These are phyloP conservation scores for Dipodascopsis tothii DNA, from an alignment of 805 yeast genomes.

Conservation along the genomic window DNA sequence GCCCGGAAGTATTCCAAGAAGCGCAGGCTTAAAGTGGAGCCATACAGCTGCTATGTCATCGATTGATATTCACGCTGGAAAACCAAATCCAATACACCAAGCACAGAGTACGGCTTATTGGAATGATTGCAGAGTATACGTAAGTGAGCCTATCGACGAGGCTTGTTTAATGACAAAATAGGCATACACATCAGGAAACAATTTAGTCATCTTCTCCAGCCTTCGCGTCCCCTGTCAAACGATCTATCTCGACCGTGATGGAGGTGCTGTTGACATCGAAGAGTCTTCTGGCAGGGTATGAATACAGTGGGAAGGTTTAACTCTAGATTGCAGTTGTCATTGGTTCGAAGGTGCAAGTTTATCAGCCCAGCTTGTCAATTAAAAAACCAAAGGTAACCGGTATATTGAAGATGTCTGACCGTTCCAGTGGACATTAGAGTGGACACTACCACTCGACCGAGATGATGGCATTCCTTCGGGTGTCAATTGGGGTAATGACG, in stretches of 20 bases:
- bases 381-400: too few relatives aligned
- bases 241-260: conserved; percentile 59
- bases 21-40: too few relatives aligned
- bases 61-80: conserved; percentile 70
- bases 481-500: conserved; percentile 20
- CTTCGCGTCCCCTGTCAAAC: conserved; percentile 61
- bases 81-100: conserved; percentile 54
- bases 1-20: too few relatives aligned
- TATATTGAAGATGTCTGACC: too few relatives aligned
- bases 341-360: conserved; percentile 20
- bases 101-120: conserved; percentile 56
- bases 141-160: too few relatives aligned
- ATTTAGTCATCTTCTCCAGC: conserved; percentile 58
- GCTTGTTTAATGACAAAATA: conserved; percentile 5
- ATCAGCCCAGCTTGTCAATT: conserved; percentile 8
- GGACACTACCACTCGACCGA: conserved; percentile 17
- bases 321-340: conserved; percentile 22
- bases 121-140: conserved; percentile 54
- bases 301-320: not conserved
- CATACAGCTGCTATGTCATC: conserved; percentile 37
- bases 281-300: conserved; percentile 43
- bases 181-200: conserved; percentile 83
- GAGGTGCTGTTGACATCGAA: conserved; percentile 59
- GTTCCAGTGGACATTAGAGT: conserved; percentile 14
- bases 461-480: conserved; percentile 21